A percentile compares a stretch with the other conserved stretches of the same genome.
These are phyloP conservation scores for Neofusicoccum kwambonambiense DNA, from an alignment of 2,329 filamentous ascomycete species.

Conservation along the genomic window DNA sequence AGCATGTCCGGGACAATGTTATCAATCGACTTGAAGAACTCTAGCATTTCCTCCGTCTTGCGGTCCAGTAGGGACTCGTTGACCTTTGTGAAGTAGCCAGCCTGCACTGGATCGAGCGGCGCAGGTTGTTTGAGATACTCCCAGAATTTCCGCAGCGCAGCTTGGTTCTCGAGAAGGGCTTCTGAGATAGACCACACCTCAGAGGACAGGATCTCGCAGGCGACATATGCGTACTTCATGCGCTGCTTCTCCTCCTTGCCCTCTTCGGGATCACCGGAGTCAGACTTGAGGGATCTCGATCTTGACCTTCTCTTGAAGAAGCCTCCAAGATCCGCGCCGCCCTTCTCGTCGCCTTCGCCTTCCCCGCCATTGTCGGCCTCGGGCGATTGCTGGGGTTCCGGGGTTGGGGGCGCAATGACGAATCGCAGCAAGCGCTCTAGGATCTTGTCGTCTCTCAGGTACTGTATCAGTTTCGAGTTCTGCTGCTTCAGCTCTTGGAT, in stretches of 20 bases:
- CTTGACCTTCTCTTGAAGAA: conserved; percentile 49
- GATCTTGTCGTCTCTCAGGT: conserved; percentile 81
- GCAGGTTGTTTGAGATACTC: conserved; percentile 79
- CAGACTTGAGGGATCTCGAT: conserved; percentile 43
- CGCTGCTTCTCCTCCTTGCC: conserved; percentile 88
- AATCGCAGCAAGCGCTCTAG: conserved; percentile 85
- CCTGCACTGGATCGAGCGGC: conserved; percentile 87
- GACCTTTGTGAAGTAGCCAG: conserved; percentile 97
- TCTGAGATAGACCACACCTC: conserved; percentile 98
- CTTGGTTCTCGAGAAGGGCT: conserved; percentile 80
- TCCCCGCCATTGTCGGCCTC: conserved; percentile 32
- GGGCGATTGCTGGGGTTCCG: conserved; percentile 31
- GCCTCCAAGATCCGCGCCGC: conserved; percentile 33
- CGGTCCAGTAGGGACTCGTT: conserved; percentile 97
- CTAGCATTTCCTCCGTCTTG: conserved; percentile 96
- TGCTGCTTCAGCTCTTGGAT: conserved; percentile 98
- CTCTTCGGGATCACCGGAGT: conserved; percentile 46
- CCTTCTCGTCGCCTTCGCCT: conserved; percentile 48
- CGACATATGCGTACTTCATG: conserved; percentile 89
- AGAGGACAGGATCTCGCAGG: conserved; percentile 89
- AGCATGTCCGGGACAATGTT: conserved; percentile 81
- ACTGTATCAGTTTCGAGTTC: conserved; percentile 96
- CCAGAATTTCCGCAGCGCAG: conserved; percentile 83
- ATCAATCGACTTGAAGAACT: conserved; percentile 80
- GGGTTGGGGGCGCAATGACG: conserved; percentile 71